A percentile compares a stretch with the other conserved stretches of the same genome.
Conservation (phyloP, 345 rosid genomes). For the Carallia brachiata region DNA sequence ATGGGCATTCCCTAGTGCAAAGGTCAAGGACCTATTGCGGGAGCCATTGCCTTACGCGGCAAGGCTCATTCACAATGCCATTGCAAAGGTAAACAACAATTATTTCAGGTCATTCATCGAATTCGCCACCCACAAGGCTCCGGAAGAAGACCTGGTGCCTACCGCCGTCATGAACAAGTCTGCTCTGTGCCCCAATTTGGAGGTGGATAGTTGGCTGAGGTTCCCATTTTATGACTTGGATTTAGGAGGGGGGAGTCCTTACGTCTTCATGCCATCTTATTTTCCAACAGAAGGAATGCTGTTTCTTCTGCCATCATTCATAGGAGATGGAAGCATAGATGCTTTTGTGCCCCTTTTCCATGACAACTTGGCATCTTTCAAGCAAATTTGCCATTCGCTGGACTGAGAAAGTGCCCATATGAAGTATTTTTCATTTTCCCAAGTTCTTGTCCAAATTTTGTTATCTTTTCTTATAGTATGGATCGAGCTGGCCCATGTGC, state of each 20-base stretch:
- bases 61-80: constrained; percentile 26
- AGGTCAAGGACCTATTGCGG: constrained; percentile 24
- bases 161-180: constrained; percentile 1
- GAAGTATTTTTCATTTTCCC: no score
- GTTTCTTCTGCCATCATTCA: constrained; percentile 24
- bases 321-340: constrained; percentile 32
- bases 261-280: constrained; percentile 31
- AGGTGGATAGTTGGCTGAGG: constrained; percentile 38
- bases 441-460: no score
- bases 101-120: constrained; percentile 34
- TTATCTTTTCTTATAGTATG: no score
- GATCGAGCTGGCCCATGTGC: no score
- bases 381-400: constrained; percentile 16
- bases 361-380: constrained; percentile 19
- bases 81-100: constrained; percentile 17
- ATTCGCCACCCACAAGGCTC: constrained; percentile 13
- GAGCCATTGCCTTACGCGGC: constrained; percentile 27
- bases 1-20: constrained; percentile 31
- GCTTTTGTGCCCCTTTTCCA: constrained; percentile 27
- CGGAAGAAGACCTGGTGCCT: constrained; percentile 4
- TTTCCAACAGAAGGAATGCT: constrained; percentile 26
- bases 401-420: neutral
- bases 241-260: constrained; percentile 32
- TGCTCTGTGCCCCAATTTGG: constrained; percentile 26
- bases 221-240: constrained; percentile 37